These are phyloP conservation scores for Puccinia polysora DNA, from an alignment of 1,284 basidiomycete species.

Conservation along the genomic window DNA sequence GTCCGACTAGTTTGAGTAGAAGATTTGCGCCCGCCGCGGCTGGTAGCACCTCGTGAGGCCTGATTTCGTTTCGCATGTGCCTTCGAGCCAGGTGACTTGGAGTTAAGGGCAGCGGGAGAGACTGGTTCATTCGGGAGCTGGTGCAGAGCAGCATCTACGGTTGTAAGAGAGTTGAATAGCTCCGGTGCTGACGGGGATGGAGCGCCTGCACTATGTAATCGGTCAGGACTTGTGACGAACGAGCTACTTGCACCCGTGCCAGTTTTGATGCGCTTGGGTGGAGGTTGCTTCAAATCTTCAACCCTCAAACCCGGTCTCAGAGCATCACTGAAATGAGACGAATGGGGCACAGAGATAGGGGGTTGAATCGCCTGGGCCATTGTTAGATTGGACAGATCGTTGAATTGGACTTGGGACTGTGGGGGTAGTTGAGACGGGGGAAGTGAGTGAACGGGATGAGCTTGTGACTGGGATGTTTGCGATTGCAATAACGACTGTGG, in stretches of 20 bases:
- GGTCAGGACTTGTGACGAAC: constrained; percentile 26
- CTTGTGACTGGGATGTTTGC: neutral
- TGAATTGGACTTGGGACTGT: constrained; percentile 14
- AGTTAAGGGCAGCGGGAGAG: constrained; percentile 46
- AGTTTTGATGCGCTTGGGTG: constrained; percentile 49
- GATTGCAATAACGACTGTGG: neutral
- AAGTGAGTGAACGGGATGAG: too few species aligned
- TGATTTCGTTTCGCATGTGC: constrained; percentile 46
- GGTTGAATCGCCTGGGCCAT: constrained; percentile 21
- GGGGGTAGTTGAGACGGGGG: neutral
- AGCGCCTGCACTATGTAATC: constrained; percentile 10
- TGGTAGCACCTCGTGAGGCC: constrained; percentile 44
- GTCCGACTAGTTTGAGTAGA: constrained; percentile 45
- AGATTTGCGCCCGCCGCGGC: constrained; percentile 27
- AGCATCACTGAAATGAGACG: constrained; percentile 38
- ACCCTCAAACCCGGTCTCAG: constrained; percentile 50
- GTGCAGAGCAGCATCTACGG: constrained; percentile 44
- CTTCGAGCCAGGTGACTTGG: constrained; percentile 46
- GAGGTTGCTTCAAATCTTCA: constrained; percentile 51
- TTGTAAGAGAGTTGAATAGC: constrained; percentile 34
- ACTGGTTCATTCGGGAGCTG: constrained; percentile 44
- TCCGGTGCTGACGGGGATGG: constrained; percentile 34
- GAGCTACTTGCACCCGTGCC: neutral
- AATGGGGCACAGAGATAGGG: constrained; percentile 10
- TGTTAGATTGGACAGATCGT: constrained; percentile 10